Base-by-base conservation (phyloP, 106 monocot species). In the Apostasia ramifera region DNA sequence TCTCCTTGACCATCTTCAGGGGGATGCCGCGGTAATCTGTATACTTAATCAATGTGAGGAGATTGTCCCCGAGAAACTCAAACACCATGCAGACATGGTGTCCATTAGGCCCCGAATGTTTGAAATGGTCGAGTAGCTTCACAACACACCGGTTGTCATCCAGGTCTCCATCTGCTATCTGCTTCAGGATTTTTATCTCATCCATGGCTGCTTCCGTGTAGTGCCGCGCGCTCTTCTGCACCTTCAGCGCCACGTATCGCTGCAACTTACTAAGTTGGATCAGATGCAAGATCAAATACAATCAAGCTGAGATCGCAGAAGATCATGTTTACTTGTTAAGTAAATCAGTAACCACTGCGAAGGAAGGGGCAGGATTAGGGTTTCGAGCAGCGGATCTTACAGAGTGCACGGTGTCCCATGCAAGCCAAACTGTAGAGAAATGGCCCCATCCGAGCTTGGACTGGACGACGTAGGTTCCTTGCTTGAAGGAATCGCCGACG, bases 201-300 rank as follows among this genome's bases (percentile, higher is more conserved):
- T 98, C 98, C 98, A 98, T 90, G 9, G 98, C 98, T 42, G 93
- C 98, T 76, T 98, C 98, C 2, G 98, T 93, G 71, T 98, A 98
- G 73, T 93, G 92, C 55, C 93, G 98, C 5, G 98, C 98, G 67
- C 98, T 98, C 83, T 98, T 98, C 78, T 98, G 98, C 81, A 98
- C 98, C 78, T 98, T 98, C 47, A 98, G 77, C 1, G 98, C 98
- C 15, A 98, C 98, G 71, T 88, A 98, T 11, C 87, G 70, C 98
- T 98, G 85, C 66, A 85, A 72, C 26, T 26, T 14, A 55, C n/a
- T 6, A 53, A 62, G 9, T 48, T 70, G 66, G 7, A 63, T 67
- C 7, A 78, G 57, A 72, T 56, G 8, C 65, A 46, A 62, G 2
- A 9, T 46, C 65, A 3, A 62, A 12, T 62, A 4, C 62, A 62